Evolutionary conservation across 2,329 filamentous ascomycete species (phyloP), one percentile per base, ranked within the genome.

Genomic region (Cercospora canescens): DNA sequence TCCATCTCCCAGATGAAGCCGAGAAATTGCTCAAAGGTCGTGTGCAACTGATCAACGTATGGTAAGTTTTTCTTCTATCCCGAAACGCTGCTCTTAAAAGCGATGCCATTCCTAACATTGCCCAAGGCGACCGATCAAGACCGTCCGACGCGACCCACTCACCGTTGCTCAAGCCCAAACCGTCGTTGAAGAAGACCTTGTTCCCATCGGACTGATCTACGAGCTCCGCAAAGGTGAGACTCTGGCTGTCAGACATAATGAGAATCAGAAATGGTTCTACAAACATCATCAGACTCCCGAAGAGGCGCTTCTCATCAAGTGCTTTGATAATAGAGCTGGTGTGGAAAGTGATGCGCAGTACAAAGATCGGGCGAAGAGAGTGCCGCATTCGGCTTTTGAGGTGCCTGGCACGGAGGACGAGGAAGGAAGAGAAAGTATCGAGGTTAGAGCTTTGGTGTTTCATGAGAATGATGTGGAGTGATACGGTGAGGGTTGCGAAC

Each of bases 401-500:
- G 89, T 96, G 76, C 88, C 90, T 1, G 82, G 89, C 68, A 91
- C 90, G 0, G 85, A 87, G 7, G 79, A 83, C 14, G 89, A 88
- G 54, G 91, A 89, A 70, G 86, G 85, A 0, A 85, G 93, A 69
- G 91, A 96, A 82, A 96, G 92, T 76, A 96, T 97, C 75, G 93
- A 96, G 78, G 91, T 96, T 14, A 85, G 93, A 71, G 88, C 91
- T 28, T 82, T 96, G 77, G 91, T 96, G 0, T 96, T 96, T 83
- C 61, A 67, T 64, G 69, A 70, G 56, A 59, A 65, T 55, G 63
- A 70, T 67, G 62, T 67, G 56, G 68, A 64, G 61, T 63, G 32
- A 35, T 32, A 14, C 16, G 50, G 14, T 32, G 1, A 1, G 8
- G 16, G 1, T 55, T 9, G 6, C 12, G 35, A 4, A 8, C 4